Base-by-base conservation (phyloP, 345 rosid species). In the Linum trigynum region DNA sequence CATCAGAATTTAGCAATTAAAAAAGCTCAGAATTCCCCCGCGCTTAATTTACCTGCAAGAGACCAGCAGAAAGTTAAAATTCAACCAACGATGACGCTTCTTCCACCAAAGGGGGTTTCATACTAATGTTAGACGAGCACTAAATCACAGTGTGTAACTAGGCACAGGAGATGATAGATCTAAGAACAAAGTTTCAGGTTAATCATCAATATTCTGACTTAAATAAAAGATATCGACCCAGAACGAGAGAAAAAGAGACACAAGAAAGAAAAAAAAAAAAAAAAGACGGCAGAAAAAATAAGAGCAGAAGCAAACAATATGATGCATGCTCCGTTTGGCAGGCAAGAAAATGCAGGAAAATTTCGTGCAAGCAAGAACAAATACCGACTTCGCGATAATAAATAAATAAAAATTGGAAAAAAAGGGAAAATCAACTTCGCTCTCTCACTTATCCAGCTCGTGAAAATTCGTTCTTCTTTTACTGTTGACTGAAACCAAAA, bases 1-100 rank as follows among this genome's bases (percentile, higher is more conserved):
- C 77, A 74, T 74, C 67, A 68, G 51, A 50, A 65, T 7, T 50
- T 23, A 48, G 51, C 7, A 48, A 69, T 10, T 3, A 53, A 39
- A 5, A 65, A 38, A 63, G 43, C 59, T 65, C 38, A 39, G 55
- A 64, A 64, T 41, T 39, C 55, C 51, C 32, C 0, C 65, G 72
- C 64, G 69, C 72, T 57, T 58, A 57, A 39, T 32, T 37, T 38
- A 15, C 48, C 38, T 42, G 63, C 68, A 73, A 57, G 38, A 23
- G 32, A 23, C 32, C 32, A 23, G 32, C 6, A 56, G 0, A 5
- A 62, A 43, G 39, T 55, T 38, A 15, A 15, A 17, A 41, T 14
- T 59, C 23, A 7, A 60, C 40, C 38, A 56, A 35, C 32, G 32
- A 23, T 23, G 32, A 23, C 45, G 63, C 38, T 37, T 35, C 15